Evolutionary conservation across 768 basidiomycete species (phyloP).

Genomic region (Phanerochaete carnosa): DNA sequence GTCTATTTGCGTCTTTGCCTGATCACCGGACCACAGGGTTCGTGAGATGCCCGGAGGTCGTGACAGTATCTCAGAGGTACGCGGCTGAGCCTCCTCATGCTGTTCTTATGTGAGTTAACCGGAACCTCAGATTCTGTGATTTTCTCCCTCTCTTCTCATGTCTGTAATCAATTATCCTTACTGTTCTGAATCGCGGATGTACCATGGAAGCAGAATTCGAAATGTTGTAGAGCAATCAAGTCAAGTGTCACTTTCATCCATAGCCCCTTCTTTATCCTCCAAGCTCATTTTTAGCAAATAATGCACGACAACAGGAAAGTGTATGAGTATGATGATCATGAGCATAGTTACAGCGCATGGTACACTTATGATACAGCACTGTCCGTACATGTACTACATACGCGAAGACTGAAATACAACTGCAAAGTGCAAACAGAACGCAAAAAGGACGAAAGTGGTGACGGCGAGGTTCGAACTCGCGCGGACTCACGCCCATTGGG

Average conservation of each 20-base stretch:
- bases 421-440: background rate
- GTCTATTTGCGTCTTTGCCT: background rate
- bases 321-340: too few species aligned
- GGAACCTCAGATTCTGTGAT: slow-evolving; percentile 4
- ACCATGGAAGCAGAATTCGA: background rate
- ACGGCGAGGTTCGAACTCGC: slow-evolving; percentile 92
- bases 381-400: too few species aligned
- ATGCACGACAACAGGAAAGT: too few species aligned
- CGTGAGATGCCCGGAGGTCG: slow-evolving; percentile 65
- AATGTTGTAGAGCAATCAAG: background rate
- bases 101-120: background rate
- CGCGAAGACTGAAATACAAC: too few species aligned
- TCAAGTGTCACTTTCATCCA: background rate
- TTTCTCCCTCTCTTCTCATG: background rate
- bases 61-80: slow-evolving; percentile 50
- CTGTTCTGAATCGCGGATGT: too few species aligned
- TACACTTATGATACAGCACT: too few species aligned
- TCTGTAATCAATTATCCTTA: too few species aligned
- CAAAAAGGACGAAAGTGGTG: slow-evolving; percentile 41
- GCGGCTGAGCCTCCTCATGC: slow-evolving; percentile 15
- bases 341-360: too few species aligned
- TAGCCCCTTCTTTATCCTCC: background rate
- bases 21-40: slow-evolving; percentile 42
- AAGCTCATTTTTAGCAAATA: too few species aligned
- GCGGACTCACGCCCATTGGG: slow-evolving; percentile 82